Percentiles rank a stretch among this genome's conserved stretches.
Evolutionary conservation across 805 yeast genomes (phyloP).

Genomic region (Zygoascus flipseniorum): DNA sequence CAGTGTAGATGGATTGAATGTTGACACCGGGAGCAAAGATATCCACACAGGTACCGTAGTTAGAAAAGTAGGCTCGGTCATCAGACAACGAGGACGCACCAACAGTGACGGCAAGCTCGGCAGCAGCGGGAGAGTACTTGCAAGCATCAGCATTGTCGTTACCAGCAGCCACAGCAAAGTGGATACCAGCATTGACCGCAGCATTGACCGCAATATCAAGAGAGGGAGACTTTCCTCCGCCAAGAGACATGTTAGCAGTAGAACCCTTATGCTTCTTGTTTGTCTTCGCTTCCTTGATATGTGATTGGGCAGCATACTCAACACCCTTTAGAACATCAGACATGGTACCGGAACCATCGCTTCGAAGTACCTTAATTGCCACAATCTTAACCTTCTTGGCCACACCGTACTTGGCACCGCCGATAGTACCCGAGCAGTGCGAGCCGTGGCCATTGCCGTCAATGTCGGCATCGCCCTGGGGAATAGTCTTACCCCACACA

Average conservation of each 20-base stretch:
- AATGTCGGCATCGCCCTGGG: slow-evolving; percentile 37
- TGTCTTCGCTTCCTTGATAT: slow-evolving; percentile 31
- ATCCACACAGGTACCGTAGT: slow-evolving; percentile 47
- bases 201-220: slow-evolving; percentile 53
- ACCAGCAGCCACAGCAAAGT: slow-evolving; percentile 58
- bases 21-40: slow-evolving; percentile 50
- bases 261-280: slow-evolving; percentile 48
- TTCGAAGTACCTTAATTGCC: slow-evolving; percentile 53
- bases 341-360: slow-evolving; percentile 52
- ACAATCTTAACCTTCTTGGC: slow-evolving; percentile 52
- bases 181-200: slow-evolving; percentile 46
- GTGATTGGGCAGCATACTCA: slow-evolving; percentile 48
- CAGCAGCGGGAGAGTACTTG: slow-evolving; percentile 51
- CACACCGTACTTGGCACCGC: slow-evolving; percentile 48
- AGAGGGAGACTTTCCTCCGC: slow-evolving; percentile 49
- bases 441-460: slow-evolving; percentile 61
- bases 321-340: slow-evolving; percentile 57
- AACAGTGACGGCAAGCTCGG: slow-evolving; percentile 44
- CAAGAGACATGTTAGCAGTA: slow-evolving; percentile 54
- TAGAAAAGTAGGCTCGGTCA: slow-evolving; percentile 44
- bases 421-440: slow-evolving; percentile 62
- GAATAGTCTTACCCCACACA: slow-evolving; percentile 51
- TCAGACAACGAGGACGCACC: slow-evolving; percentile 41
- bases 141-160: slow-evolving; percentile 55
- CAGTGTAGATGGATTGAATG: slow-evolving; percentile 47